phyloP scores from a whole-genome alignment of 345 rosid genomes.

The Populus nigra region DNA sequence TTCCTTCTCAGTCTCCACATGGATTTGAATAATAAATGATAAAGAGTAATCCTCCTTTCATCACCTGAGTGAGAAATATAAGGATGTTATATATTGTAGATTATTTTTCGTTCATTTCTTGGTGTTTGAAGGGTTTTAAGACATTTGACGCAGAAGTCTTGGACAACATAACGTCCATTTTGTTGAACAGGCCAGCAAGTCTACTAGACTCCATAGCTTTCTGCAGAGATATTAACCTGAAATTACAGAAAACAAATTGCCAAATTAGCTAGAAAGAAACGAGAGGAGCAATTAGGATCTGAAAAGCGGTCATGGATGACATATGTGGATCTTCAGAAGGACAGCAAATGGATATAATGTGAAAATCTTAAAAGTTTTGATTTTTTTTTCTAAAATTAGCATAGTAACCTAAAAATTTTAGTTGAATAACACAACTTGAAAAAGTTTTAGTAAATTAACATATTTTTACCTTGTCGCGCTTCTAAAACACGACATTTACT shows the following conservation, averaged over 20 bases:
- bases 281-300: too few species aligned
- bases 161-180: neutral
- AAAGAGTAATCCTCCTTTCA: neutral
- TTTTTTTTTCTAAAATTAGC: too few species aligned
- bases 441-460: too few species aligned
- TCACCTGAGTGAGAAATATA: neutral
- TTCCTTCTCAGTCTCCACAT: too few species aligned
- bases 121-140: neutral
- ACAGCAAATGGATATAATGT: neutral
- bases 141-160: neutral
- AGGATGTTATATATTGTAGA: neutral
- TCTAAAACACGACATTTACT: too few species aligned
- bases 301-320: neutral
- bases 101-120: neutral
- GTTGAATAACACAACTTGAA: too few species aligned
- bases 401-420: too few species aligned
- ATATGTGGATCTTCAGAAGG: neutral
- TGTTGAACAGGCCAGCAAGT: neutral
- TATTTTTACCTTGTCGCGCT: too few species aligned
- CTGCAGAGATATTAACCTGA: neutral
- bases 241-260: neutral
- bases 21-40: too few species aligned
- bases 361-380: neutral
- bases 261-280: neutral
- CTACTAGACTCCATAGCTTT: neutral